A percentile compares a stretch with the other conserved stretches of the same genome.
Evolutionary conservation across 2,329 filamentous ascomycete genomes (phyloP).

Genomic region (Penicillium sp.): DNA sequence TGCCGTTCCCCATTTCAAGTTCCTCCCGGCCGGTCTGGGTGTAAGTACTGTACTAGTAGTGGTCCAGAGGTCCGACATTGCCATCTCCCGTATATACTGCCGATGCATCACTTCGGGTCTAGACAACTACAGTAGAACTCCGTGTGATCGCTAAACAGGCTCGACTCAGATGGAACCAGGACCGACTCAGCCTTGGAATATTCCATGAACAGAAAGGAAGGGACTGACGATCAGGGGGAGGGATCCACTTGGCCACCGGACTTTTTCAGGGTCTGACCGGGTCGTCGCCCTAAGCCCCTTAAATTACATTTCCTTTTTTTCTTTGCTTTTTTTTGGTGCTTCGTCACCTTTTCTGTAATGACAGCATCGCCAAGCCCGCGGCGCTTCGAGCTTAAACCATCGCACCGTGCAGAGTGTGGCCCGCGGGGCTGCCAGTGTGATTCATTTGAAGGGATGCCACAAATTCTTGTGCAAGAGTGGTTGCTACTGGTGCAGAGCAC

Average conservation of each 20-base stretch:
- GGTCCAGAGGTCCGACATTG: too few species aligned
- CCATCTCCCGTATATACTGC: too few species aligned
- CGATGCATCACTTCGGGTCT: too few species aligned
- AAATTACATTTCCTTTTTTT: background rate
- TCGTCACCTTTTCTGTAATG: slow-evolving; percentile 2
- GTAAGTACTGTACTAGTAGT: too few species aligned
- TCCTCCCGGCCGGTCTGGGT: too few species aligned
- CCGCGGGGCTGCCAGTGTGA: background rate
- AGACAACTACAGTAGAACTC: too few species aligned
- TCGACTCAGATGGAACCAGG: background rate
- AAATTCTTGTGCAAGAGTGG: too few species aligned
- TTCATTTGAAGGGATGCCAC: too few species aligned
- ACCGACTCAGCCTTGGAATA: slow-evolving; percentile 7
- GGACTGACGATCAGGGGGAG: slow-evolving; percentile 20
- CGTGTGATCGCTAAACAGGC: too few species aligned
- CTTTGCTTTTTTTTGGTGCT: background rate
- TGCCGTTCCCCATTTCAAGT: background rate
- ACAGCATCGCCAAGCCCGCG: slow-evolving; percentile 22
- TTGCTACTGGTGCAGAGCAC: too few species aligned
- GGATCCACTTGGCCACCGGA: slow-evolving; percentile 13
- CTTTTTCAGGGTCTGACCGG: slow-evolving; percentile 19
- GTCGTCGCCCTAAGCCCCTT: slow-evolving; percentile 1
- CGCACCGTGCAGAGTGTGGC: background rate
- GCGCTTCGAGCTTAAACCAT: slow-evolving; percentile 18
- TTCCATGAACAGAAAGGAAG: slow-evolving; percentile 7